Conservation (phyloP, 257 asterid genomes). For the Anisodus tanguticus region DNA sequence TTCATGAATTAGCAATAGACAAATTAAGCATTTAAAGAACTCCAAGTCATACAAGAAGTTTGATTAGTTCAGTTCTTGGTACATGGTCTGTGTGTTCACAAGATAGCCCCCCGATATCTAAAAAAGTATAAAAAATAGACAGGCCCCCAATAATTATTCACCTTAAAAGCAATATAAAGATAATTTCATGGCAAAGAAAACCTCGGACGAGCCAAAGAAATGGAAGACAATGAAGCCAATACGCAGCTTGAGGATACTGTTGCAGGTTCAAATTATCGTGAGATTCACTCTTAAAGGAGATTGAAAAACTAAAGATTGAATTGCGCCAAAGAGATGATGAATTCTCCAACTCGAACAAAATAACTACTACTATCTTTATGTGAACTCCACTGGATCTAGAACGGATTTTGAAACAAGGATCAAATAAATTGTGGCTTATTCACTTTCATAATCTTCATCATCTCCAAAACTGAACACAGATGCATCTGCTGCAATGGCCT, state of each 20-base stretch:
- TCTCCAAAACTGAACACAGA: slow-evolving; percentile 97
- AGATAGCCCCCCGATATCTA: neutral
- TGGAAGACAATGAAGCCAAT: slow-evolving; percentile 25
- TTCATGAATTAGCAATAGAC: neutral
- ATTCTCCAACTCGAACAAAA: slow-evolving; percentile 56
- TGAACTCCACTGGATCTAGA: slow-evolving; percentile 40
- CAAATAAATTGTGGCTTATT: slow-evolving; percentile 39
- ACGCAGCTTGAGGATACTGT: slow-evolving; percentile 40
- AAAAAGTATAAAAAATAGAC: neutral
- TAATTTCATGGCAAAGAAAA: neutral
- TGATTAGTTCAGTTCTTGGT: neutral
- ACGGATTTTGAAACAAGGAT: neutral
- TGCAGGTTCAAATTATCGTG: slow-evolving; percentile 32
- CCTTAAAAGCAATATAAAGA: slow-evolving; percentile 14
- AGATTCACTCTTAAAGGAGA: slow-evolving; percentile 50
- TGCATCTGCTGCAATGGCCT: slow-evolving; percentile 98
- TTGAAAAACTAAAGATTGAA: slow-evolving; percentile 61
- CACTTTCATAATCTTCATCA: slow-evolving; percentile 87
- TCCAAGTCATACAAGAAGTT: neutral
- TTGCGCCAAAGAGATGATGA: slow-evolving; percentile 58
- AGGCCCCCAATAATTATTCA: neutral
- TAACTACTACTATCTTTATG: slow-evolving; percentile 60
- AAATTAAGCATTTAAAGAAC: neutral
- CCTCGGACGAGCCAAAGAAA: neutral
- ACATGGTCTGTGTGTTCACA: neutral